phyloP scores from a whole-genome alignment of 139 green algal species.

The Auxenochlorella pyrenoidosa region DNA sequence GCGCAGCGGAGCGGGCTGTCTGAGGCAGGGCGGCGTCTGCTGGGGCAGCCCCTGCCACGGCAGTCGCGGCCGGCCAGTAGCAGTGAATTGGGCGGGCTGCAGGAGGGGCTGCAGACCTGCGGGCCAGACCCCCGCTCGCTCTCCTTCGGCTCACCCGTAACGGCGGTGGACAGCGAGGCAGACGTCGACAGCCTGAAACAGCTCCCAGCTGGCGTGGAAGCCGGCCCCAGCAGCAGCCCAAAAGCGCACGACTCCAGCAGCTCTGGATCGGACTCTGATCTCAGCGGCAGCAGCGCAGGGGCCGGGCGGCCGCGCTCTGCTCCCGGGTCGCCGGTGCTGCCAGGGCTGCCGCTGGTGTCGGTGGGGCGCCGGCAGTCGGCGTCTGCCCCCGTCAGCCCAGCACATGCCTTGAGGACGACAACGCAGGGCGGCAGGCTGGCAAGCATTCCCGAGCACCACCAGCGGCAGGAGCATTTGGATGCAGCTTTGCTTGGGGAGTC shows the following conservation, averaged over 20 bases:
- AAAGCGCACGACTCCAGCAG: background rate
- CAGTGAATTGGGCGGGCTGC: background rate
- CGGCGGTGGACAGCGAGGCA: background rate
- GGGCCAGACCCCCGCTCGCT: background rate
- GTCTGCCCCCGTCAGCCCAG: conserved; percentile 5
- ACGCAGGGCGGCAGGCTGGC: background rate
- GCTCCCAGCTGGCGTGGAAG: background rate
- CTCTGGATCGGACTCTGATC: background rate
- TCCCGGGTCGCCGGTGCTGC: conserved; percentile 1
- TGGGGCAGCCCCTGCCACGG: background rate
- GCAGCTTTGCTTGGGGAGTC: too few relatives aligned
- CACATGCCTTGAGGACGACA: background rate
- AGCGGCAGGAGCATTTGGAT: background rate
- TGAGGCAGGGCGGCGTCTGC: background rate
- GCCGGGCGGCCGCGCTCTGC: background rate
- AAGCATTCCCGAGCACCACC: too few relatives aligned
- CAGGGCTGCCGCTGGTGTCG: background rate
- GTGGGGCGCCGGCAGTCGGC: background rate
- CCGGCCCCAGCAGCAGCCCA: background rate
- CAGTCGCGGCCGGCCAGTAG: background rate
- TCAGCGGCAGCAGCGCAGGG: background rate
- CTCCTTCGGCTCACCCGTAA: conserved; percentile 11
- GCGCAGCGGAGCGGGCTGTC: background rate
- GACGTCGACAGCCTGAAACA: background rate
- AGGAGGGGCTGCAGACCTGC: background rate